phyloP scores from a whole-genome alignment of 1,284 basidiomycete species.

The Veloboletus limbatus region DNA sequence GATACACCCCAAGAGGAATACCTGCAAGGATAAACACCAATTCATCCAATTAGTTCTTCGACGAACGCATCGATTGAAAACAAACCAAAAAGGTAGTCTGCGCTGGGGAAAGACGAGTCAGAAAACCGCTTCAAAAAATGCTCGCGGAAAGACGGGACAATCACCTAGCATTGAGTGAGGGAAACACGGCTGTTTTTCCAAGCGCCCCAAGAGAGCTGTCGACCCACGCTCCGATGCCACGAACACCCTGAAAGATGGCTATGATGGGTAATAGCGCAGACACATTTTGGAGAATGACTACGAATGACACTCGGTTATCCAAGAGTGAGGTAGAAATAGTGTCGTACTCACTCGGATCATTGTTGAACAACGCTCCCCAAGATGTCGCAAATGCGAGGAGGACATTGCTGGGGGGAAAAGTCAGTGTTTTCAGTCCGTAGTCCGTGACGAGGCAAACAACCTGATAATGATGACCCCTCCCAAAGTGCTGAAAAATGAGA shows the following conservation, averaged over 20 bases:
- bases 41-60: not conserved
- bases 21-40: slow-evolving; percentile 13
- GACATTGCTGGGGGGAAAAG: slow-evolving; percentile 10
- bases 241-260: slow-evolving; percentile 22
- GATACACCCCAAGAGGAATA: slow-evolving; percentile 29
- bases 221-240: slow-evolving; percentile 27
- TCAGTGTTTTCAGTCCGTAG: not conserved
- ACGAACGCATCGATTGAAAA: not conserved
- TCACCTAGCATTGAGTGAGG: slow-evolving; percentile 27
- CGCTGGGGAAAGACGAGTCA: slow-evolving; percentile 12
- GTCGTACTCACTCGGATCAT: slow-evolving; percentile 20
- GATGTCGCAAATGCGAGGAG: slow-evolving; percentile 19
- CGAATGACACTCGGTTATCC: not conserved
- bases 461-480: slow-evolving; percentile 16
- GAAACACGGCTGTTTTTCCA: slow-evolving; percentile 27
- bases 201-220: slow-evolving; percentile 21
- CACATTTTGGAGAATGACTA: slow-evolving; percentile 21
- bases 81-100: slow-evolving; percentile 25
- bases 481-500: slow-evolving; percentile 21
- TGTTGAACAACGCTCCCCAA: slow-evolving; percentile 28
- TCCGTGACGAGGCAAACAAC: slow-evolving; percentile 11
- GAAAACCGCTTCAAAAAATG: not conserved
- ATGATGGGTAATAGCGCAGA: slow-evolving; percentile 22
- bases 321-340: not conserved
- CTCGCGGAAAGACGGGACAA: not conserved